Evolutionary conservation across 139 green algal genomes (phyloP).

Genomic region (Chlorella ohadii): DNA sequence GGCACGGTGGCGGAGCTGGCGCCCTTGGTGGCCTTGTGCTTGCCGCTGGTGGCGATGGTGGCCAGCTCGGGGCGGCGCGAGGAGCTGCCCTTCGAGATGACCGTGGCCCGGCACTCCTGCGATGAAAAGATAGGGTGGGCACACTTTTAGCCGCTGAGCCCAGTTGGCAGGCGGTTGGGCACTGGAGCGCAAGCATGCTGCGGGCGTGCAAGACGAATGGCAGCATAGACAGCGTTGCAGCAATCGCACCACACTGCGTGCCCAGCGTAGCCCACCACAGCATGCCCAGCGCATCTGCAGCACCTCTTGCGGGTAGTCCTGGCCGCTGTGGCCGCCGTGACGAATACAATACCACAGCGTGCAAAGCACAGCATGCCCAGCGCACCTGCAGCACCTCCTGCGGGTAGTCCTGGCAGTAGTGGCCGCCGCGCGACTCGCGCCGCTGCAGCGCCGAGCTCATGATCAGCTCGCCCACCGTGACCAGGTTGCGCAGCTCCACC

Average conservation of each 20-base stretch:
- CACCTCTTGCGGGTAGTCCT: conserved; percentile 70
- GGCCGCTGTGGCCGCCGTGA: conserved; percentile 85
- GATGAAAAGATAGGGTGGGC: too few relatives aligned
- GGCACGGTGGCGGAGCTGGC: not conserved
- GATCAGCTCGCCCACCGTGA: conserved; percentile 86
- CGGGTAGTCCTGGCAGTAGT: conserved; percentile 85
- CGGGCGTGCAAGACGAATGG: too few relatives aligned
- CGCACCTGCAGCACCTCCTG: conserved; percentile 32
- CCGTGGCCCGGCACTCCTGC: conserved; percentile 59
- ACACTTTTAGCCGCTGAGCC: too few relatives aligned
- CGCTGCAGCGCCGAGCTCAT: conserved; percentile 84
- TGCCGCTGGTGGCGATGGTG: conserved; percentile 9
- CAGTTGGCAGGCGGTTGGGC: too few relatives aligned
- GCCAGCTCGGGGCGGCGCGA: conserved; percentile 48
- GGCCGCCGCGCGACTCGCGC: conserved; percentile 84
- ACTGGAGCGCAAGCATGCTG: too few relatives aligned
- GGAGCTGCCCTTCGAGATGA: conserved; percentile 59
- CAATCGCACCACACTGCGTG: too few relatives aligned
- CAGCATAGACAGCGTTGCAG: too few relatives aligned
- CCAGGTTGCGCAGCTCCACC: conserved; percentile 92
- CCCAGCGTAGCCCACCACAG: too few relatives aligned
- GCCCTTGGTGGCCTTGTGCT: too few relatives aligned
- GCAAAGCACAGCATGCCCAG: not conserved
- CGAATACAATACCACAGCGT: too few relatives aligned
- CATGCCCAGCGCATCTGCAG: conserved; percentile 18